Evolutionary conservation across 768 basidiomycete genomes (phyloP).

Genomic region (Pleurotus giganteus): DNA sequence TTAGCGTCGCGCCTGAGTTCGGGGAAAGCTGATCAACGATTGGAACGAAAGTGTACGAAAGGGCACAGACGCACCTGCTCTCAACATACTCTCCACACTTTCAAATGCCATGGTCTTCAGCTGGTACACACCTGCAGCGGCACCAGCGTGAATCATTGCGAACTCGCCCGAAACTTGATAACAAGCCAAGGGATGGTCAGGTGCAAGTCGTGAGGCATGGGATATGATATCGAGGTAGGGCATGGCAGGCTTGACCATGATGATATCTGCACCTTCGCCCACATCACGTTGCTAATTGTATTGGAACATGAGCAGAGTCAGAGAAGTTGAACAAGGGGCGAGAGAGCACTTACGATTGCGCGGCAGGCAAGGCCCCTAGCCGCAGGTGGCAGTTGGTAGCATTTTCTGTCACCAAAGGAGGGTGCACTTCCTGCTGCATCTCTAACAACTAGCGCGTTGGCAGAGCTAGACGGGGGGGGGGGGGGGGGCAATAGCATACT

Average conservation of each 20-base stretch:
- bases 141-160: constrained; percentile 96
- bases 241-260: constrained; percentile 97
- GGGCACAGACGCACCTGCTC: constrained; percentile 68
- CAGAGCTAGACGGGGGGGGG: neutral
- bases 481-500: constrained; percentile 14
- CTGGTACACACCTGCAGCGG: constrained; percentile 90
- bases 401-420: constrained; percentile 93
- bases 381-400: constrained; percentile 92
- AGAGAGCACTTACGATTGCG: constrained; percentile 69
- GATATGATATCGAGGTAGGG: constrained; percentile 97
- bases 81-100: constrained; percentile 84
- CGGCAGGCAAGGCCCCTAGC: constrained; percentile 89
- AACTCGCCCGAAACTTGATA: constrained; percentile 98
- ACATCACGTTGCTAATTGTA: constrained; percentile 85
- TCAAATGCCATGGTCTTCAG: constrained; percentile 94
- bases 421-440: constrained; percentile 98
- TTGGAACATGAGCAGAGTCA: constrained; percentile 2
- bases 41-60: neutral
- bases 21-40: constrained; percentile 9
- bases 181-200: constrained; percentile 90
- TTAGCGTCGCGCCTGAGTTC: constrained; percentile 76
- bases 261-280: constrained; percentile 91
- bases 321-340: neutral
- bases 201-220: constrained; percentile 78
- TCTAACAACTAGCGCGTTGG: constrained; percentile 37